phyloP scores from a whole-genome alignment of 2,329 filamentous ascomycete species.

The Delphinella strobiligena region DNA sequence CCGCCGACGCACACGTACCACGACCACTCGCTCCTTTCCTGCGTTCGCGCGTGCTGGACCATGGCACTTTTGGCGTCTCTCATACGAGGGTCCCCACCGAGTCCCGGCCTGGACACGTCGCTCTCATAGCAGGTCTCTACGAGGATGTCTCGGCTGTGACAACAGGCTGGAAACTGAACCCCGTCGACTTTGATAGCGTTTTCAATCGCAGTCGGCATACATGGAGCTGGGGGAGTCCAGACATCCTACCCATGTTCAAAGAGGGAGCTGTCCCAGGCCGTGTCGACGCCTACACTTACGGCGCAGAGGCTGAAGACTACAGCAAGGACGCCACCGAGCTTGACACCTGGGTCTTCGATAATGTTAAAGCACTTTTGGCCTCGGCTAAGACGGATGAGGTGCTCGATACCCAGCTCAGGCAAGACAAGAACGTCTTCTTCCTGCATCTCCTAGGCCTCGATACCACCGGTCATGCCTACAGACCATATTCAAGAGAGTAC shows the following conservation, averaged over 20 bases:
- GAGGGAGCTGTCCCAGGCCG: conserved; percentile 78
- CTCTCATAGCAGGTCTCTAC: conserved; percentile 89
- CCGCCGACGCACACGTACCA: conserved; percentile 53
- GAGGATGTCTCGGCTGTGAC: conserved; percentile 96
- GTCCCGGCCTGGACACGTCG: conserved; percentile 90
- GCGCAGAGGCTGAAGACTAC: conserved; percentile 78
- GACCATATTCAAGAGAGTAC: conserved; percentile 93
- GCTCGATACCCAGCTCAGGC: conserved; percentile 56
- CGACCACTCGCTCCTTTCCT: conserved; percentile 83
- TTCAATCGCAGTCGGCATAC: conserved; percentile 96
- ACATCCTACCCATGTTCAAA: conserved; percentile 96
- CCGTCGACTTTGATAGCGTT: conserved; percentile 95
- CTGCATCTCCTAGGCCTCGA: conserved; percentile 86
- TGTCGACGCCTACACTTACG: conserved; percentile 79
- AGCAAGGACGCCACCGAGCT: conserved; percentile 68
- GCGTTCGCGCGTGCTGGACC: conserved; percentile 72
- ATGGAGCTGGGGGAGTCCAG: conserved; percentile 98
- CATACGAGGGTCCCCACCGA: conserved; percentile 96
- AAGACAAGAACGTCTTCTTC: conserved; percentile 91
- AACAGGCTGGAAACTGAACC: conserved; percentile 97
- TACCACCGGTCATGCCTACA: conserved; percentile 72
- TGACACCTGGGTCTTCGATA: conserved; percentile 93
- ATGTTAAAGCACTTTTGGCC: conserved; percentile 75
- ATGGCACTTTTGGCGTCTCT: conserved; percentile 93
- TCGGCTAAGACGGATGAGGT: conserved; percentile 68